Evolutionary conservation across 352 stramenopile species (phyloP).

Genomic region (Phytopythium chamaehyphon): DNA sequence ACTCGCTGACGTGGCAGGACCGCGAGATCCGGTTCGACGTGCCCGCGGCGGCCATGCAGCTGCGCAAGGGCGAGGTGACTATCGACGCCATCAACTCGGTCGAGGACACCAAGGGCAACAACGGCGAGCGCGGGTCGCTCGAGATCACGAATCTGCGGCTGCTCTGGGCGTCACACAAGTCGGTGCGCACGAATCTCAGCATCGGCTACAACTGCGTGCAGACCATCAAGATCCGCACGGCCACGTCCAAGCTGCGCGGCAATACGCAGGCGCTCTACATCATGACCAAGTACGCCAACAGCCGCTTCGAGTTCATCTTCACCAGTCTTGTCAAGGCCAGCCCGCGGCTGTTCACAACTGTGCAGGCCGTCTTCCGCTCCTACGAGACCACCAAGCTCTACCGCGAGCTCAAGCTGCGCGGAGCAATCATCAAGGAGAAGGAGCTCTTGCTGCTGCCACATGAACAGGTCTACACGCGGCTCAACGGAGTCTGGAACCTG

Average conservation of each 20-base stretch:
- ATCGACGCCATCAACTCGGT: constrained; percentile 93
- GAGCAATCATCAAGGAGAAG: constrained; percentile 90
- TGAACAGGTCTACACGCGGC: constrained; percentile 87
- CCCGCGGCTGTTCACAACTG: constrained; percentile 90
- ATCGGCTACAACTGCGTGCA: constrained; percentile 84
- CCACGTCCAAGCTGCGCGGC: constrained; percentile 86
- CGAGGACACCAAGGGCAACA: constrained; percentile 94
- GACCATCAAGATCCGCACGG: constrained; percentile 87
- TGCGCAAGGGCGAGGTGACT: constrained; percentile 75
- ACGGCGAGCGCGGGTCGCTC: constrained; percentile 85
- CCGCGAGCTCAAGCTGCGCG: constrained; percentile 90
- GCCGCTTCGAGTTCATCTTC: constrained; percentile 93
- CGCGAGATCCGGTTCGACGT: constrained; percentile 90
- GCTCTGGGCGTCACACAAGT: constrained; percentile 89
- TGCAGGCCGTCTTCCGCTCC: constrained; percentile 89
- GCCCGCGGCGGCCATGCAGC: constrained; percentile 43
- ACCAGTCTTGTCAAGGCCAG: constrained; percentile 91
- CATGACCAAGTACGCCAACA: constrained; percentile 87
- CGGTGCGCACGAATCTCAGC: constrained; percentile 79
- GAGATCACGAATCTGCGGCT: constrained; percentile 92
- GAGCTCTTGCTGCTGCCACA: constrained; percentile 83
- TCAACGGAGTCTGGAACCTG: constrained; percentile 91
- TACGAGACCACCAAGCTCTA: constrained; percentile 93
- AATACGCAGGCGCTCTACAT: constrained; percentile 91
- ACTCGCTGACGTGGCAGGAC: constrained; percentile 86